Evolutionary conservation across 2,329 filamentous ascomycete species (phyloP), one percentile per base, ranked within the genome.

Genomic region (Trichoderma aggressivum): DNA sequence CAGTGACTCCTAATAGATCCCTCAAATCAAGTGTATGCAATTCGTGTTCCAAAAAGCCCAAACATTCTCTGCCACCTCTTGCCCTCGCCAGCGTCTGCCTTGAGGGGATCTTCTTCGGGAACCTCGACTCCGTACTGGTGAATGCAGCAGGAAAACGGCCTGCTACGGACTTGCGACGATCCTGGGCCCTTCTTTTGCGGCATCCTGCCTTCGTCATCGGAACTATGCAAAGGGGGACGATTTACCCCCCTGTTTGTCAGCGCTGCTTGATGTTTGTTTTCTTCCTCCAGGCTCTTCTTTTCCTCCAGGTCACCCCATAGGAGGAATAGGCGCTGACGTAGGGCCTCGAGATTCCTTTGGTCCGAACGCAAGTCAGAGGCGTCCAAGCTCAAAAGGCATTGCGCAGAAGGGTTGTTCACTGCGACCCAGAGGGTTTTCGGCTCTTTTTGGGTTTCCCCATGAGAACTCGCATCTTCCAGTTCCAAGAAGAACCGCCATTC

Each of bases 271-370:
- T 78, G 74, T 72, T 77, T 74, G 6, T 61, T 69, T 65, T 62
- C 78, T 74, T 78, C 80, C 71, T 75, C 72, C 24, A 75, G 78
- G 2, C 76, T 76, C 77, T 92, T 93, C 61, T 83, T 79, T 78
- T 97, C 93, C 77, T 94, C 90, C 1, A 98, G 84, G 72, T 97
- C 88, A 1, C 95, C 95, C 94, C 95, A 98, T 1, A 98, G 84
- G 43, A 89, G 82, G 78, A 91, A 95, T 70, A 98, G 84, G 75
- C 87, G 90, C 75, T 97, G 88, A 64, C 88, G 87, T 5, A 98
- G 81, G 7, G 79, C 73, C 3, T 76, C 78, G 1, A 96, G 81
- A 1, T 81, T 76, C 0, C 79, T 65, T 3, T 80, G 75, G 58
- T 91, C 82, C n/a, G 80, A 78, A 24, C 85, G 86, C 39, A 97